A percentile compares a stretch with the other conserved stretches of the same genome.
Evolutionary conservation across 371 early-diverging fungal genomes (phyloP).

Genomic region (Apophysomyces ossiformis): DNA sequence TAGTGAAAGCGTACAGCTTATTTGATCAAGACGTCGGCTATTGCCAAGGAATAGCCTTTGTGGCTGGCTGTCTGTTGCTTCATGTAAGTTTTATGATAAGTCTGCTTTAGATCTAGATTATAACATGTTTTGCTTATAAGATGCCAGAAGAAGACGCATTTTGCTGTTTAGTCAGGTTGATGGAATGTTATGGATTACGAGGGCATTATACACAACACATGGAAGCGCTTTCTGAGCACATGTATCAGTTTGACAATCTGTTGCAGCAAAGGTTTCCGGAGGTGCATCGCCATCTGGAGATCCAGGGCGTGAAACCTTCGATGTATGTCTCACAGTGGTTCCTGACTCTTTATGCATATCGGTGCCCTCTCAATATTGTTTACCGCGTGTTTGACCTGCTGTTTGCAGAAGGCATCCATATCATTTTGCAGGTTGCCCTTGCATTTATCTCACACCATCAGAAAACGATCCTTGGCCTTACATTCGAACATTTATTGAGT

Average conservation of each 20-base stretch:
- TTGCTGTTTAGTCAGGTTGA: conserved; percentile 73
- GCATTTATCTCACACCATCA: conserved; percentile 84
- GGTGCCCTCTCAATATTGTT: conserved; percentile 81
- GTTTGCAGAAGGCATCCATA: conserved; percentile 86
- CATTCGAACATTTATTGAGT: conserved; percentile 83
- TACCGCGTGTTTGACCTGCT: conserved; percentile 90
- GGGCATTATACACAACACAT: conserved; percentile 80
- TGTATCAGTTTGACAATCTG: conserved; percentile 87
- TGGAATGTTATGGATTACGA: conserved; percentile 79
- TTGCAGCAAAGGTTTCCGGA: conserved; percentile 71
- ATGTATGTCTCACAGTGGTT: conserved; percentile 89
- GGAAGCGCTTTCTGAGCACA: conserved; percentile 78
- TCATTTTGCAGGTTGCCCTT: conserved; percentile 81
- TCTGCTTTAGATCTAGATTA: conserved; percentile 12
- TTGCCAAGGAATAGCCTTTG: conserved; percentile 93
- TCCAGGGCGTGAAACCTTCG: conserved; percentile 70
- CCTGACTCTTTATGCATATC: conserved; percentile 85
- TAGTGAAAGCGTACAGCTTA: conserved; percentile 89
- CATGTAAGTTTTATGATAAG: conserved; percentile 61
- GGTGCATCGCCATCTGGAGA: conserved; percentile 71
- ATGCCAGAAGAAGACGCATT: conserved; percentile 92
- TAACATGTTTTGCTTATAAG: conserved; percentile 34
- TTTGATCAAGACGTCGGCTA: conserved; percentile 95
- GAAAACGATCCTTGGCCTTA: conserved; percentile 70
- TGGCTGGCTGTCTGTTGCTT: conserved; percentile 86